phyloP scores from a whole-genome alignment of 257 asterid genomes.

The Nicotiana knightiana region DNA sequence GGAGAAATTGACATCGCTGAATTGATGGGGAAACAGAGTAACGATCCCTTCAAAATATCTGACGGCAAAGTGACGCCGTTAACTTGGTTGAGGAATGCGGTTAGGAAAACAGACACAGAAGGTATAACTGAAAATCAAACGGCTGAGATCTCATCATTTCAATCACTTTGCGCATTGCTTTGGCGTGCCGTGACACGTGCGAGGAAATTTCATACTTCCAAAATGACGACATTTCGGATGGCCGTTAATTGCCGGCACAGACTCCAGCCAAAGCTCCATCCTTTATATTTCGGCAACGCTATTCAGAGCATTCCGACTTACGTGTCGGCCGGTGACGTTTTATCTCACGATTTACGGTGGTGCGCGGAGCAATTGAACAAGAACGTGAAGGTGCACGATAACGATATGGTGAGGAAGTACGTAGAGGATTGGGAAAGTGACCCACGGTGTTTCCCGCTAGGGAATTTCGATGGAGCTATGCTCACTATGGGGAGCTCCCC shows the following conservation, averaged over 20 bases:
- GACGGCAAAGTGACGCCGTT: not conserved
- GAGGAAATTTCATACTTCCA: constrained; percentile 15
- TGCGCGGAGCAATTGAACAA: constrained; percentile 33
- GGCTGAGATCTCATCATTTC: constrained; percentile 32
- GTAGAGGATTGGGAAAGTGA: constrained; percentile 30
- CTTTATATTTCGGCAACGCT: constrained; percentile 34
- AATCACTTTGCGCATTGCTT: constrained; percentile 28
- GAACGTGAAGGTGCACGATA: constrained; percentile 20
- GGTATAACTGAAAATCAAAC: not conserved
- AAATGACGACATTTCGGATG: constrained; percentile 33
- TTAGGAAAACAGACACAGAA: not conserved
- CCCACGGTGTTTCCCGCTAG: constrained; percentile 32
- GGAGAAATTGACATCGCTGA: constrained; percentile 8
- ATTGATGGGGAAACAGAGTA: constrained; percentile 12
- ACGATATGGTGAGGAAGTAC: constrained; percentile 20
- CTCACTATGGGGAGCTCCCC: constrained; percentile 40
- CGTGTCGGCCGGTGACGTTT: constrained; percentile 30
- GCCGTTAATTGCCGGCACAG: constrained; percentile 34
- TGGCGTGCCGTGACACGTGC: constrained; percentile 47
- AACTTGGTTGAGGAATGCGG: not conserved
- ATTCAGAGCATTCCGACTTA: constrained; percentile 35
- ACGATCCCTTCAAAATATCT: not conserved
- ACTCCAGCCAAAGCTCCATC: constrained; percentile 30
- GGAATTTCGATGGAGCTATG: constrained; percentile 39
- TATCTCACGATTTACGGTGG: constrained; percentile 27